Evolutionary conservation across 805 yeast species (phyloP), one percentile per base, ranked within the genome.

Genomic region (Monosporozyma solicola): DNA sequence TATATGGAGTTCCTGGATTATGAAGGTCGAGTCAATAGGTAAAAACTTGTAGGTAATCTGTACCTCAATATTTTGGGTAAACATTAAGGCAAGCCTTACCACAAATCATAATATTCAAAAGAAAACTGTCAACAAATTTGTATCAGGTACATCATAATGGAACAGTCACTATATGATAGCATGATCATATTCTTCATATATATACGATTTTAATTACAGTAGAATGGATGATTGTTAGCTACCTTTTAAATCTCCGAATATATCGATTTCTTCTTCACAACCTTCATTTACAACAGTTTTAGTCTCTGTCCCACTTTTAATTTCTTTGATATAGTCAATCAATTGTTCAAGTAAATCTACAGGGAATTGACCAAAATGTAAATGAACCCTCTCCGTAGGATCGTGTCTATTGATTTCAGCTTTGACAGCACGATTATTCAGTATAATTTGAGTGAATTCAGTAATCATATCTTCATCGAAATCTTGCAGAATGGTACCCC

Each of bases 341-440:
- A 55, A 11, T 15, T 50, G 20, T 16, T 49, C 48, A 44, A 61
- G 22, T 27, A 65, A 50, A 24, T 59, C 63, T 33, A 50, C 53
- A 8, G 70, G 70, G 35, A 66, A 53, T 47, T 65, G 69, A 2
- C 61, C 57, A 2, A 63, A 49, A 29, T 51, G 55, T 53, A 64
- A 53, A 25, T 61, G 53, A 43, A 63, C 60, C 8, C 57, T 61
- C n/a, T 60, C 62, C 7, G 46, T 54, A 32, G 57, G 57, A 11
- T 60, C 61, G 25, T 54, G 54, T 32, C 55, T 58, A 24, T 58
- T 54, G 5, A 65, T 49, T 48, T 59, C 63, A 11, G 51, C 49
- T 16, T 56, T 55, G 2, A 66, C 61, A 22, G 65, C 65, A 5
- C 64, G 61, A 51, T 66, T 60, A 7, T 58, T 49, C 11, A 64